Evolutionary conservation across 352 stramenopile species (phyloP), one percentile per base, ranked within the genome.

Genomic region (Saprolegnia parasitica): DNA sequence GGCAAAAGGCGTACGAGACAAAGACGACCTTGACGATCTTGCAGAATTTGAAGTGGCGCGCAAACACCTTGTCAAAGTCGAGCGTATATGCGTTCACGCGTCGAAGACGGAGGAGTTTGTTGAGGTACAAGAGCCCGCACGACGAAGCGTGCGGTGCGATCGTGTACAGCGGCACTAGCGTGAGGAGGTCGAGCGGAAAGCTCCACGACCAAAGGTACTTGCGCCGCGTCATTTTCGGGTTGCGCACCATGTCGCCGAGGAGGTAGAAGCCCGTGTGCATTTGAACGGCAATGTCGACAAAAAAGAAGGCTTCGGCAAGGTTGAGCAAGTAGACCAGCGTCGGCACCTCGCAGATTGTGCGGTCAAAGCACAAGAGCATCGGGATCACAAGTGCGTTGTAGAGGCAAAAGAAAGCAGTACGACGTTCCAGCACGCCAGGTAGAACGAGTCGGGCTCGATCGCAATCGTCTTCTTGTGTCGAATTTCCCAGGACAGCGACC

Each of bases 251-350:
- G 46, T 89, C 86, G 55, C 83, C 83, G 42, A 84, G 75, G 54
- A 89, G 77, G 63, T 90, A 91, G 75, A 86, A 90, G 11, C 83
- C 81, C 24, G 81, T 91, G 72, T 89, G 80, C 50, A 89, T 76
- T 50, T 88, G 83, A 20, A 91, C 80, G 68, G 86, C 89, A 26
- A 89, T 77, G 71, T 91, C 83, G 37, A 74, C 64, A 52, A 68
- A 78, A 58, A 91, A 91, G 32, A 88, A 57, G 11, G 83, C 11
- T 65, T 91, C 81, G 60, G 79, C 89, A 13, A 72, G 56, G 71
- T 89, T 88, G 13, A 88, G 45, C 10, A 65, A 72, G 10, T 76
- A 11, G n/a, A 39, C 55, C 20, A 70, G 54, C 32, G 21, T 52
- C 9, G 63, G 24, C n/a, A 61, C 39, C n/a, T 61, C 8, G 54